Evolutionary conservation across 768 basidiomycete genomes (phyloP), one percentile per base, ranked within the genome.

Genomic region (Auricularia auricula-judae): DNA sequence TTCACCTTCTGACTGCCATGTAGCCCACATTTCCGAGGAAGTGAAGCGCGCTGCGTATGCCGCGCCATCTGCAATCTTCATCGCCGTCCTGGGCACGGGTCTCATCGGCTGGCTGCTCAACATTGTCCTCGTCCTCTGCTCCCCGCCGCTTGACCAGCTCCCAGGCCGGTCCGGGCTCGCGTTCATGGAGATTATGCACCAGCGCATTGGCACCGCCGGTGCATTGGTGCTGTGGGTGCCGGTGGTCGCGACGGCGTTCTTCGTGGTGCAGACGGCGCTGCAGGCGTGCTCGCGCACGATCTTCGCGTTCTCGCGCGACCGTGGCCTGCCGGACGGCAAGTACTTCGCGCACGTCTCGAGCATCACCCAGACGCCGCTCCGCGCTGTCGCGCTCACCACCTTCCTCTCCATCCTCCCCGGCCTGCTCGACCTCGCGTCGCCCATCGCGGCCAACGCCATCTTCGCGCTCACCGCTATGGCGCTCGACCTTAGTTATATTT

Each of bases 201-300:
- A 86, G 59, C 84, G 91, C 39, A 87, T 90, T 77, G 91, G 92
- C 35, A 88, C 83, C 69, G 78, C 84, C 0, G 90, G 87, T 39
- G 83, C 89, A 4, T 80, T 93, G 61, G 80, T 88, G 64, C 80
- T 93, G 54, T 95, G 92, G 92, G 86, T 86, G 71, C 85, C 87
- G 66, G 88, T 91, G 36, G 93, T 91, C 78, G 72, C 90, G 65
- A 91, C 91, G 16, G 93, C 93, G 0, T 93, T 92, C 78, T 91
- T 91, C 72, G 89, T 91, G 64, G 85, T 84, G 18, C 89, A 91
- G 73, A 86, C 84, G 14, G 86, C 43, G 23, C 59, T 43, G 18
- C 34, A 39, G 42, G 14, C 5, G 35, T 42, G 36, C 33, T 43
- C 33, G 16, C 81, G 93, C 43, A 88, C 89, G 0, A 78, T 93